Evolutionary conservation across 1,284 basidiomycete genomes (phyloP).

Genomic region (Pseudomicrostroma phylloplanum): DNA sequence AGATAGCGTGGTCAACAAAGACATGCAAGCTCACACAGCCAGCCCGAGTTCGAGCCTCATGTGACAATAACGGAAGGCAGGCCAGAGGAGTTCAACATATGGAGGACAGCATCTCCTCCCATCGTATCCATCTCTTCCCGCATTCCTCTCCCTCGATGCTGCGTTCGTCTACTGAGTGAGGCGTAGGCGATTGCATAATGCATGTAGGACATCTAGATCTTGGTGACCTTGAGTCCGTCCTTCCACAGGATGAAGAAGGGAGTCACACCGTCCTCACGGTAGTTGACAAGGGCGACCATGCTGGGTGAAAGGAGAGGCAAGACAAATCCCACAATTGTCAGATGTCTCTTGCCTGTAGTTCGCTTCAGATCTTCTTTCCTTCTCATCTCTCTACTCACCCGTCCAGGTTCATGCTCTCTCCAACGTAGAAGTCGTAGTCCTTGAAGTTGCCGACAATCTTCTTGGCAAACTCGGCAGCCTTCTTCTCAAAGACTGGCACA

Average conservation of each 20-base stretch:
- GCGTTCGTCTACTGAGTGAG: too few relatives aligned
- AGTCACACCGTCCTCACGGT: conserved; percentile 59
- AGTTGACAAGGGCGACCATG: conserved; percentile 52
- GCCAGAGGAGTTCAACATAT: too few relatives aligned
- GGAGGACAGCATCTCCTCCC: too few relatives aligned
- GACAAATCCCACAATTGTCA: conserved; percentile 12
- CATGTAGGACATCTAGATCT: conserved; percentile 35
- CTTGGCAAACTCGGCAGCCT: conserved; percentile 57
- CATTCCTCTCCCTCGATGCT: too few relatives aligned
- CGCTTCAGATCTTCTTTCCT: background rate
- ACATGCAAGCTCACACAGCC: too few relatives aligned
- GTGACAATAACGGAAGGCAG: too few relatives aligned
- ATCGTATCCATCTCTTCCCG: too few relatives aligned
- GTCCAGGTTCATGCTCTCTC: conserved; percentile 61
- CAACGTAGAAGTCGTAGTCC: conserved; percentile 78
- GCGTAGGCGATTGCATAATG: too few relatives aligned
- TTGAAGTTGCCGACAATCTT: conserved; percentile 86
- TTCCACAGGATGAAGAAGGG: conserved; percentile 60
- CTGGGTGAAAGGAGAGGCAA: conserved; percentile 52
- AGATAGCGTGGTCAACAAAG: too few relatives aligned
- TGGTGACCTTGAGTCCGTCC: conserved; percentile 48
- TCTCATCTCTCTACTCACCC: conserved; percentile 24
- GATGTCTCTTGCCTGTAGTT: background rate
- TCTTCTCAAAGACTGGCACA: conserved; percentile 76
- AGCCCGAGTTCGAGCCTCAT: too few relatives aligned